These are phyloP conservation scores for Lindgomyces ingoldianus DNA, from an alignment of 495 filamentous ascomycete species.

Conservation along the genomic window DNA sequence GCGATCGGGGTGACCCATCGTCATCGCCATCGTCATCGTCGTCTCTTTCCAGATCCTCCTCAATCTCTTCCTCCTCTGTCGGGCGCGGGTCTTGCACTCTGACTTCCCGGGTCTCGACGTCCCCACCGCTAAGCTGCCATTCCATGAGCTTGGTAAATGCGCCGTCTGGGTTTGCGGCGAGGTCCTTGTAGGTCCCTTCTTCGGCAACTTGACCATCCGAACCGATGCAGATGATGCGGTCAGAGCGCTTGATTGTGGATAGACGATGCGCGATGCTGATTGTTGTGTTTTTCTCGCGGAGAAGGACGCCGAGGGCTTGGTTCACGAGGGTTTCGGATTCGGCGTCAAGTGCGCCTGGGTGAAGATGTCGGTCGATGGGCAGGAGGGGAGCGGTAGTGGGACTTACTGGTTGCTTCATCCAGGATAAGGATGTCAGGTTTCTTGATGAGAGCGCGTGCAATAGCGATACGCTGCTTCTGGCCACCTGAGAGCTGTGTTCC, in stretches of 20 bases:
- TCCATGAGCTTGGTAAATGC: slow-evolving; percentile 96
- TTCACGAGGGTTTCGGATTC: slow-evolving; percentile 97
- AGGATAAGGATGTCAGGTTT: slow-evolving; percentile 94
- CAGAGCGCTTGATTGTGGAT: slow-evolving; percentile 92
- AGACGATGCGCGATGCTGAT: slow-evolving; percentile 96
- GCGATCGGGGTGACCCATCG: too few relatives aligned
- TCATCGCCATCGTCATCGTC: slow-evolving; percentile 29
- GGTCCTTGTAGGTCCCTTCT: slow-evolving; percentile 75
- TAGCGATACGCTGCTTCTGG: slow-evolving; percentile 97
- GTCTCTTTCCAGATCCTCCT: slow-evolving; percentile 35
- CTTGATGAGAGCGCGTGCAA: slow-evolving; percentile 91
- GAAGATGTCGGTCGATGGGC: slow-evolving; percentile 54
- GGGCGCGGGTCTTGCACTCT: slow-evolving; percentile 1
- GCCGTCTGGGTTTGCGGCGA: slow-evolving; percentile 69
- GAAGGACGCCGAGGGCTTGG: slow-evolving; percentile 74
- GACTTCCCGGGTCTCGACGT: slow-evolving; percentile 18
- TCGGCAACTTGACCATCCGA: slow-evolving; percentile 86
- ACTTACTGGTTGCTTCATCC: slow-evolving; percentile 65
- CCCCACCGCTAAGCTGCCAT: slow-evolving; percentile 89
- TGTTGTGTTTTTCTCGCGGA: slow-evolving; percentile 85
- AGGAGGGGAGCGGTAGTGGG: slow-evolving; percentile 38
- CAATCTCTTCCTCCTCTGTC: slow-evolving; percentile 48
- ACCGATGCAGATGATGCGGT: slow-evolving; percentile 85
- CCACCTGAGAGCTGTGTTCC: slow-evolving; percentile 94
- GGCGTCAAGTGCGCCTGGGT: slow-evolving; percentile 74